Evolutionary conservation across 2,329 filamentous ascomycete genomes (phyloP), one percentile per base, ranked within the genome.

Genomic region (Chaetomiaceae sp.): DNA sequence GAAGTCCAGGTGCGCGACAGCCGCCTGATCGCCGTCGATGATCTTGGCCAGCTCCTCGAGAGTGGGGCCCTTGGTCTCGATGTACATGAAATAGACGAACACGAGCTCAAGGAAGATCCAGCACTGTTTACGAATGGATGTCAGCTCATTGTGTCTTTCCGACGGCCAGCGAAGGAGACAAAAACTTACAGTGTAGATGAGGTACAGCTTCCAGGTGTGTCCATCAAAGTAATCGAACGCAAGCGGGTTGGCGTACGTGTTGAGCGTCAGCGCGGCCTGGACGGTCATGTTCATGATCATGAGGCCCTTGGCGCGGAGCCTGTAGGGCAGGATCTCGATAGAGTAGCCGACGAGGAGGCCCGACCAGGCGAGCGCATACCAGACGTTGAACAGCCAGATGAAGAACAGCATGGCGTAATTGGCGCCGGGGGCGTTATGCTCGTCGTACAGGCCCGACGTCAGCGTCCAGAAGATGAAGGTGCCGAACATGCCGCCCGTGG

Each of bases 291-390:
- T 78, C 67, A 79, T 73, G 56, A 79, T 63, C 72, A 75, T 74
- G 42, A 75, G 55, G 62, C 76, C 61, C 76, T 78, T 68, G 65
- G 73, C 58, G 53, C 68, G 60, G 47, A 75, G 66, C 58, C 68
- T 68, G 65, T 73, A 75, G 6, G 72, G 72, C 48, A 75, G 64
- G 50, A 75, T 68, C 60, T 75, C 72, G 49, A 75, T 68, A 34
- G 70, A 62, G 57, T 75, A 81, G 45, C 71, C 73, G 52, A 79
- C 68, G 18, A 79, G 68, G 35, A 79, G 68, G 48, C 75, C 74
- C 22, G 75, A 78, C 74, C 74, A 79, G 19, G 74, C 75, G 51
- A 79, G 65, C 24, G 71, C 67, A 65, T 79, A 79, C 57, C 74
- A 71, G 59, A 67, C 51, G 32, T 60, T 57, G 45, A 65, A 64